Evolutionary conservation across 2,329 filamentous ascomycete species (phyloP), one percentile per base, ranked within the genome.

Genomic region (Atkinsonella hypoxylon): DNA sequence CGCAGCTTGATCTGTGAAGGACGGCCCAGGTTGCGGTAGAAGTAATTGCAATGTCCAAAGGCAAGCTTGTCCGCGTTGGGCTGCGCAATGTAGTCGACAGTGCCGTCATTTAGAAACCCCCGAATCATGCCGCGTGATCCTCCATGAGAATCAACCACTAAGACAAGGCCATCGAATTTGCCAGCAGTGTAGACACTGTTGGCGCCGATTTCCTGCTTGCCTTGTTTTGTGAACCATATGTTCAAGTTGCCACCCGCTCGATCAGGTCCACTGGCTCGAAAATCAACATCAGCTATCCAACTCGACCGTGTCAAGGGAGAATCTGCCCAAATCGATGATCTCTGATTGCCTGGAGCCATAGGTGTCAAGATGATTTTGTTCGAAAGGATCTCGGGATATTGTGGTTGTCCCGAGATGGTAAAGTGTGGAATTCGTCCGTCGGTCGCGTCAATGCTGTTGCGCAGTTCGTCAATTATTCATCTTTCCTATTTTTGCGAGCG

Each of bases 351-450:
- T 6, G 89, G 89, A 46, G 82, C 83, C 13, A 89, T 83, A 11
- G 93, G 91, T 1, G 93, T 98, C 51, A 98, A 79, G 64, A 98
- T 86, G 53, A 97, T 64, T 65, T 90, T 89, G 74, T 97, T 91
- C 57, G 89, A 95, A 53, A 96, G 79, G 53, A 85, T 67, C 61
- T 85, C 78, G 57, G 81, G 80, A 36, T 67, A 58, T 55, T 70
- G 64, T 30, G 79, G 79, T 43, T 70, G 71, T 63, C 79, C 79
- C 50, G 74, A 68, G 54, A 81, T 65, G 52, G 68, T 64, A 62
- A 79, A 83, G 63, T 76, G 68, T 54, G 78, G 77, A 47, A 83
- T 68, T 50, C 66, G 65, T 26, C 68, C 67, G 48, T 52, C 53
- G 38, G 34, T 42, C 36, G 48, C 18, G 26, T 45, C 30, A 15